Conservation (phyloP, 371 early-diverging fungal species). For the Furculomyces boomerangus region DNA sequence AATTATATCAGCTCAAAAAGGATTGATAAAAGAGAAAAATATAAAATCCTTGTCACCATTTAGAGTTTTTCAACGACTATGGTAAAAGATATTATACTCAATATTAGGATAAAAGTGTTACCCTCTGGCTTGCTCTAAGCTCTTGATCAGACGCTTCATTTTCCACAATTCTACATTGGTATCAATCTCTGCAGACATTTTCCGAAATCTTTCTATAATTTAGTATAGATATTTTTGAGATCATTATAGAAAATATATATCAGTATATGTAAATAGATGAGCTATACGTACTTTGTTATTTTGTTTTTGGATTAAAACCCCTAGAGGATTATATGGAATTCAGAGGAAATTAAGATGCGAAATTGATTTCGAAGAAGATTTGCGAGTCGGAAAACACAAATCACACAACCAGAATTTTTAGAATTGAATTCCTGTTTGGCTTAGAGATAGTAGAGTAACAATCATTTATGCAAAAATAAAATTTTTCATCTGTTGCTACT, state of each 20-base stretch:
- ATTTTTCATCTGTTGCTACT: too few species aligned
- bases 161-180: conserved; percentile 91
- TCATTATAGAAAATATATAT: background rate
- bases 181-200: conserved; percentile 14
- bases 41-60: too few species aligned
- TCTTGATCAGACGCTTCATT: conserved; percentile 94
- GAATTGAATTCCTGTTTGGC: too few species aligned
- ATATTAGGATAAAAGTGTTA: conserved; percentile 25
- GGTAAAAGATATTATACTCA: too few species aligned
- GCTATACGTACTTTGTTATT: background rate
- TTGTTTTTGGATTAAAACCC: background rate
- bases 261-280: background rate
- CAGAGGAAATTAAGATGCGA: background rate
- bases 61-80: too few species aligned
- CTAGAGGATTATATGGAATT: background rate
- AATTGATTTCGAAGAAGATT: too few species aligned
- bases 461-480: too few species aligned
- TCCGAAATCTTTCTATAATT: background rate
- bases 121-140: conserved; percentile 90
- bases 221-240: background rate
- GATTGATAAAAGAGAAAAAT: too few species aligned
- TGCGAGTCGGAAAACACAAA: too few species aligned
- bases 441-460: too few species aligned
- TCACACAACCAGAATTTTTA: too few species aligned
- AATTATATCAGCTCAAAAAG: too few species aligned